These are phyloP conservation scores for Tritrichomonas musculus DNA, from an alignment of 208 protist species.

Conservation along the genomic window DNA sequence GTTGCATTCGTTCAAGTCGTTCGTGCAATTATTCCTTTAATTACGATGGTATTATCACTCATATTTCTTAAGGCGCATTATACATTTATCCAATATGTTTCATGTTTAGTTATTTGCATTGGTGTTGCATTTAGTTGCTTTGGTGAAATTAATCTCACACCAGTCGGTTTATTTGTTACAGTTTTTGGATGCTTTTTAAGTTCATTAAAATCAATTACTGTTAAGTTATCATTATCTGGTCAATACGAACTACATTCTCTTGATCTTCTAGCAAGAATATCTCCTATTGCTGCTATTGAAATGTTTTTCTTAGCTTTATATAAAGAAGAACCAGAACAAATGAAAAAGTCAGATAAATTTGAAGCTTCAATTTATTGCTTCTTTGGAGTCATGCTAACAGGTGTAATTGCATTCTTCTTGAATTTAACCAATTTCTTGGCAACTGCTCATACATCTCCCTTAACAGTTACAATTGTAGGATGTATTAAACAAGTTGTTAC, in stretches of 20 bases:
- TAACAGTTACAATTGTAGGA: constrained; percentile 11
- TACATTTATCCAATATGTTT: background rate
- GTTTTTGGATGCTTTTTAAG: background rate
- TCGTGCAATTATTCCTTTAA: constrained; percentile 7
- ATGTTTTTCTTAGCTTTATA: background rate
- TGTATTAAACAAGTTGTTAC: background rate
- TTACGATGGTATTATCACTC: background rate
- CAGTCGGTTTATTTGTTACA: background rate
- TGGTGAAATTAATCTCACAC: background rate
- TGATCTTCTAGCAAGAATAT: background rate
- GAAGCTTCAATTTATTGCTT: background rate
- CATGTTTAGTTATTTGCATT: background rate
- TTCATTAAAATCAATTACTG: background rate
- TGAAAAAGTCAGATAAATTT: background rate
- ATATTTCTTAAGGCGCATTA: background rate
- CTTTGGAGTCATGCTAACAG: background rate
- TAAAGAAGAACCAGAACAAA: background rate
- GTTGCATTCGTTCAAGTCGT: constrained; percentile 20
- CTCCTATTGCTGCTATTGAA: constrained; percentile 3
- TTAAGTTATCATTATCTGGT: background rate
- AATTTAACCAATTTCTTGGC: constrained; percentile 14
- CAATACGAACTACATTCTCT: background rate
- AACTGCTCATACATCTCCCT: background rate
- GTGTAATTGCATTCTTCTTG: constrained; percentile 25
- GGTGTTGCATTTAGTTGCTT: constrained; percentile 6